Evolutionary conservation across 257 asterid species (phyloP).

Genomic region (Nemophila menziesii): DNA sequence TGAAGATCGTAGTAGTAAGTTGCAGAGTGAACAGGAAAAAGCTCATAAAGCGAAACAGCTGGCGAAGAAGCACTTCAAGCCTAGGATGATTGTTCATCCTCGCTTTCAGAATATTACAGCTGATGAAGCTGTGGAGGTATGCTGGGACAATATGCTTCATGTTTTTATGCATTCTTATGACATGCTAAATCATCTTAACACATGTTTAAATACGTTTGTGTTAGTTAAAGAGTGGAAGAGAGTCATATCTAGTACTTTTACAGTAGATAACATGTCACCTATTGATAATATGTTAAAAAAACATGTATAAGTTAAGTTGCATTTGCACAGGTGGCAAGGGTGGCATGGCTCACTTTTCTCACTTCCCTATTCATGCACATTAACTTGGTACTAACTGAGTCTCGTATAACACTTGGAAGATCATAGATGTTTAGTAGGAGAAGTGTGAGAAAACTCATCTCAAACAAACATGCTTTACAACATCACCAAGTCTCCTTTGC

Average conservation of each 20-base stretch:
- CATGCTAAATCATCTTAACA: background rate
- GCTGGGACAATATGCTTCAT: background rate
- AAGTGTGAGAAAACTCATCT: background rate
- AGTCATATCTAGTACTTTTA: background rate
- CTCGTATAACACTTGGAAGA: no score
- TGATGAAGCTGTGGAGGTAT: conserved; percentile 75
- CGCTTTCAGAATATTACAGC: conserved; percentile 78
- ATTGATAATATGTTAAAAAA: no score
- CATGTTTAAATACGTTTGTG: background rate
- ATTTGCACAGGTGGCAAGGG: no score
- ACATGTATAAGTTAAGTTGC: no score
- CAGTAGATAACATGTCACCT: no score
- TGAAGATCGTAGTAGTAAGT: conserved; percentile 50
- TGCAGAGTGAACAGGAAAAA: conserved; percentile 48
- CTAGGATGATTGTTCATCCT: conserved; percentile 91
- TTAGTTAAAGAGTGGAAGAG: background rate
- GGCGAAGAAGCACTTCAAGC: conserved; percentile 76
- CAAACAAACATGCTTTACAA: no score
- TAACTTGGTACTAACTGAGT: no score
- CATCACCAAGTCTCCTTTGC: no score
- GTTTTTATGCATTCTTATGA: background rate
- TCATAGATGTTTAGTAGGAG: background rate
- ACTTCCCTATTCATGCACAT: no score
- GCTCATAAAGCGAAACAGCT: conserved; percentile 76
- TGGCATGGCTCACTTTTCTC: background rate